Percentiles rank a stretch among this genome's conserved stretches.
These are phyloP conservation scores for Pleurozium schreberi DNA, from an alignment of 225 moss, liverwort and hornwort species.

Conservation along the genomic window DNA sequence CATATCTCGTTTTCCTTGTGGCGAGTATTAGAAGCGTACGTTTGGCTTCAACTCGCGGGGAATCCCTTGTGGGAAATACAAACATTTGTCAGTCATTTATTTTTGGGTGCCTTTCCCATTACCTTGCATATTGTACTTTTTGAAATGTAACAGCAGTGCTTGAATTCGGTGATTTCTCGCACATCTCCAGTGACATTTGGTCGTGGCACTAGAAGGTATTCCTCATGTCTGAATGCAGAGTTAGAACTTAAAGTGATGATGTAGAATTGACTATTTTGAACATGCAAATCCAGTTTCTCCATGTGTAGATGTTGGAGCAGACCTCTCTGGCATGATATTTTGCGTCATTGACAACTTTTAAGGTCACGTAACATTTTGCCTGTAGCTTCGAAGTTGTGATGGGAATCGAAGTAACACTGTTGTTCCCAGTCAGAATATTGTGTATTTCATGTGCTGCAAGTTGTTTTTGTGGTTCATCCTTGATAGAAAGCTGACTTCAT, in stretches of 20 bases:
- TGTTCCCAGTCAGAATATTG: not conserved
- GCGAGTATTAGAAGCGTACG: not conserved
- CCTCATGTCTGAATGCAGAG: not conserved
- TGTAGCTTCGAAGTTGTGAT: not conserved
- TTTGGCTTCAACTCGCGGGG: not conserved
- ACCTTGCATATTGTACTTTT: constrained; percentile 6
- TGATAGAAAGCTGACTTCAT: not conserved
- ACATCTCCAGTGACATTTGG: too few relatives aligned
- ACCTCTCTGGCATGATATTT: not conserved
- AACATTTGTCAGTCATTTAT: not conserved
- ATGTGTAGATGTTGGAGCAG: not conserved
- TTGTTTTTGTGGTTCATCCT: not conserved
- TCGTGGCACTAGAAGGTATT: not conserved
- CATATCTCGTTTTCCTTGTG: not conserved
- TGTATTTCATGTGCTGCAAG: too few relatives aligned
- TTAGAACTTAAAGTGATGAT: not conserved
- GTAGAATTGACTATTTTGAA: not conserved
- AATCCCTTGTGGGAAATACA: constrained; percentile 15
- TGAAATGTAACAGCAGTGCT: constrained; percentile 4
- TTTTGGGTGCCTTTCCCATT: constrained; percentile 14
- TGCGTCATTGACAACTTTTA: too few relatives aligned
- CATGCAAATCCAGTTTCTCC: not conserved
- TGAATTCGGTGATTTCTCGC: not conserved
- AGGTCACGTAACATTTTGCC: not conserved
- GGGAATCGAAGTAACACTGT: not conserved